Base-by-base conservation (phyloP, 2,329 filamentous ascomycete genomes). In the Lachnellula occidentalis region DNA sequence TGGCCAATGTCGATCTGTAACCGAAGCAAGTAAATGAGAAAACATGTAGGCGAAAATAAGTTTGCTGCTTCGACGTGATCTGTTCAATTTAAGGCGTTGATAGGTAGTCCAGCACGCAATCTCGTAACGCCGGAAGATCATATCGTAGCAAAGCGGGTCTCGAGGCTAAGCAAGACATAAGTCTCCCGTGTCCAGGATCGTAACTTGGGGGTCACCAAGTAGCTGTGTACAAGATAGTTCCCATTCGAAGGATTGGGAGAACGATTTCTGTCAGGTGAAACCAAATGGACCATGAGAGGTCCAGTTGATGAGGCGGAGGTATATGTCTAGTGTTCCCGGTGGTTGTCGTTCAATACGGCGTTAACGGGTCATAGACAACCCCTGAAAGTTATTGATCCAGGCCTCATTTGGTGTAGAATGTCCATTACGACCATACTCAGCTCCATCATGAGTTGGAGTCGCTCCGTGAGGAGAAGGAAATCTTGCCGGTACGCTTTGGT, bases 361-460 rank as follows among this genome's bases (percentile, higher is more conserved):
- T 53, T 64, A 69, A 34, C 66, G 67, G 50, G 58, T 87, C 59
- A 91, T 78, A 2, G 87, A 91, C 17, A 91, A 73, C 9, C 86
- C 81, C 68, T 90, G 86, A 68, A 90, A 89, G 5, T 51, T 74
- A 31, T 54, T 73, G 24, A 78, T 72, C 85, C 86, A 88, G 48
- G 87, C 84, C 47, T 76, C 70, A 15, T 62, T 65, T 65, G 71
- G 22, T 62, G 63, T 46, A 62, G 69, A 56, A 69, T 72, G 49
- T 62, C 64, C 55, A 68, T 69, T 59, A 62, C 69, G 49, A 70
- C 67, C 54, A 79, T 71, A 67, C 9, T 76, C 75, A 17, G 61
- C 67, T 17, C 66, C 60, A 53, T 75, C 74, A 45, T 70, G 70
- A 41, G 70, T 69, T 45, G 70, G 67, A 6, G 65, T 59, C 22